A percentile compares a stretch with the other conserved stretches of the same genome.
Conservation (phyloP, 768 basidiomycete genomes). For the Melanogaster broomeanus region DNA sequence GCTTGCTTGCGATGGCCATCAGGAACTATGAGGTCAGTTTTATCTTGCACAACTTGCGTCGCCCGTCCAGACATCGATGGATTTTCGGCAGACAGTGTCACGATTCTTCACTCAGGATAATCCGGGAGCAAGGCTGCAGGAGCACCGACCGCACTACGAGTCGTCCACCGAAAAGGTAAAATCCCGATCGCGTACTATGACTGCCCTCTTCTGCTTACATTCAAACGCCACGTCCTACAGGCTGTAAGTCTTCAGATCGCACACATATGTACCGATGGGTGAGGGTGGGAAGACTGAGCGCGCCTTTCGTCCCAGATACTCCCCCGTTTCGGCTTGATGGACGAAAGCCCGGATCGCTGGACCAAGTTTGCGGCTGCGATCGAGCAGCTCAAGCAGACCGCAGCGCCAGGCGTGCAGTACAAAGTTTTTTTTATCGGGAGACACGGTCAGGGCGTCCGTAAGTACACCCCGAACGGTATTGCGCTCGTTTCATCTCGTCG, state of each 20-base stretch:
- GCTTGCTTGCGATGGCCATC: not conserved
- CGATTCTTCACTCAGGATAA: conserved; percentile 27
- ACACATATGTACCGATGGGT: too few relatives aligned
- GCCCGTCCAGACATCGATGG: not conserved
- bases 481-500: conserved; percentile 59
- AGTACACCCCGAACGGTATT: conserved; percentile 20
- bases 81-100: conserved; percentile 1
- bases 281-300: not conserved
- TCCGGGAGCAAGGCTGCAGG: not conserved
- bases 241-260: conserved; percentile 10
- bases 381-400: conserved; percentile 45
- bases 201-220: too few relatives aligned
- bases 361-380: conserved; percentile 41
- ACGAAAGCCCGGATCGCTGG: conserved; percentile 53
- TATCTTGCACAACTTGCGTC: too few relatives aligned
- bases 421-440: conserved; percentile 68
- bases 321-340: conserved; percentile 56
- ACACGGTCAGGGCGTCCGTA: conserved; percentile 75
- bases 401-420: conserved; percentile 41
- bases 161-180: too few relatives aligned
- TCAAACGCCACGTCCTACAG: not conserved
- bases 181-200: too few relatives aligned
- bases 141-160: too few relatives aligned
- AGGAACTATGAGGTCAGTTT: conserved; percentile 16
- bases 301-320: conserved; percentile 40